Percentiles rank a stretch among this genome's conserved stretches.
Evolutionary conservation across 495 filamentous ascomycete species (phyloP).

Genomic region (Patellaria atrata): DNA sequence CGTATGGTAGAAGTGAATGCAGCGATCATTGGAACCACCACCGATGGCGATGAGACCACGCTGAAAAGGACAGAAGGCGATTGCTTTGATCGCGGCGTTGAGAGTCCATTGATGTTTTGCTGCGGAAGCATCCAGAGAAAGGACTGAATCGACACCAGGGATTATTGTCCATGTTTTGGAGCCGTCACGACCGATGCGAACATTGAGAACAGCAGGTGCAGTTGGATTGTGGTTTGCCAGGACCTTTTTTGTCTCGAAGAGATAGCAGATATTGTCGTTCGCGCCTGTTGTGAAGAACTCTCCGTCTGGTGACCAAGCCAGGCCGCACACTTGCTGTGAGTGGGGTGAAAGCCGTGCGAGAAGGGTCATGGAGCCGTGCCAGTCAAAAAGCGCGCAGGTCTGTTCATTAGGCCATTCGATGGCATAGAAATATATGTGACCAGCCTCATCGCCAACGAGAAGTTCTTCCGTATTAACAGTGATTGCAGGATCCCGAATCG

Average conservation of each 20-base stretch:
- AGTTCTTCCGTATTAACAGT: constrained; percentile 58
- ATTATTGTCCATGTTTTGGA: constrained; percentile 13
- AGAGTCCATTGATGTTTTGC: constrained; percentile 65
- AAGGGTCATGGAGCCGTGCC: constrained; percentile 65
- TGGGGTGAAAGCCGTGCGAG: constrained; percentile 66
- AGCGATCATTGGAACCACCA: constrained; percentile 83
- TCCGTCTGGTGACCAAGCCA: constrained; percentile 74
- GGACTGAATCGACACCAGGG: constrained; percentile 13
- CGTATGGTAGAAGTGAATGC: constrained; percentile 92
- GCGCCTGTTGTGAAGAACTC: constrained; percentile 71
- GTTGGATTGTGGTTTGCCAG: constrained; percentile 5
- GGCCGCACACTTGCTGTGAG: constrained; percentile 79
- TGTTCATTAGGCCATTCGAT: constrained; percentile 62
- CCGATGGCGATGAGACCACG: constrained; percentile 78
- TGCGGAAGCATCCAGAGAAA: constrained; percentile 31
- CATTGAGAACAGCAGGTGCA: constrained; percentile 11
- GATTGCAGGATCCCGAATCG: constrained; percentile 14
- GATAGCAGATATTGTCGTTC: constrained; percentile 78
- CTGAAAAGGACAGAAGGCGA: constrained; percentile 95
- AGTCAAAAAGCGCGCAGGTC: constrained; percentile 37
- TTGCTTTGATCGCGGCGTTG: constrained; percentile 85
- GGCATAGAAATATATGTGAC: constrained; percentile 73
- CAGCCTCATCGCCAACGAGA: constrained; percentile 76
- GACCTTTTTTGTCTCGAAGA: constrained; percentile 52
- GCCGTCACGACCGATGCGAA: constrained; percentile 15